A percentile compares a stretch with the other conserved stretches of the same genome.
Conservation (phyloP, 1,139 yeast species). For the Arxiozyma bovina region DNA sequence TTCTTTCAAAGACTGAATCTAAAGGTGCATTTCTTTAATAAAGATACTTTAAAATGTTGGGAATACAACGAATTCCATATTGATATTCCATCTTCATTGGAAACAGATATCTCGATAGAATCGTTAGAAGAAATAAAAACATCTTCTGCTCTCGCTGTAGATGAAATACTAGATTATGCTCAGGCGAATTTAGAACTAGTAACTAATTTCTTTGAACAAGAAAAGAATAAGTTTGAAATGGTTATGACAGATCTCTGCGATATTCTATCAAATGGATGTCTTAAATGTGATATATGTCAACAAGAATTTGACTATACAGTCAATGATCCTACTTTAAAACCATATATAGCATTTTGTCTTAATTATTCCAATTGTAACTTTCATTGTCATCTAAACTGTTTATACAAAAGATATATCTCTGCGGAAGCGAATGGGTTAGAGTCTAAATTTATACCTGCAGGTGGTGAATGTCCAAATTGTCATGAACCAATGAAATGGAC, state of each 20-base stretch:
- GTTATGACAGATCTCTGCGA: constrained; percentile 21
- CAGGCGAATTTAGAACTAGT: constrained; percentile 20
- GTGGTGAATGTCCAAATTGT: constrained; percentile 38
- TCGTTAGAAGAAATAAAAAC: constrained; percentile 10
- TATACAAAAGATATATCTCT: constrained; percentile 28
- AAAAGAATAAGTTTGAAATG: constrained; percentile 11
- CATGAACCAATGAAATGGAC: constrained; percentile 36
- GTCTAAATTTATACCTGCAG: constrained; percentile 33
- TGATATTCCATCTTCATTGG: constrained; percentile 1
- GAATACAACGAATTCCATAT: constrained; percentile 17
- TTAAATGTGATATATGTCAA: constrained; percentile 31
- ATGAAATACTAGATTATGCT: constrained; percentile 18
- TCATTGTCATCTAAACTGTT: constrained; percentile 28
- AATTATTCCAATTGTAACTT: constrained; percentile 2
- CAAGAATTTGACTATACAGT: constrained; percentile 33
- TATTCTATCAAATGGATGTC: constrained; percentile 21
- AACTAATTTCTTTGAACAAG: constrained; percentile 17
- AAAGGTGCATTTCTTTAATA: constrained; percentile 36
- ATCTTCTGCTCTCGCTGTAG: constrained; percentile 9
- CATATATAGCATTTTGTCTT: constrained; percentile 35
- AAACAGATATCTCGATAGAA: constrained; percentile 7
- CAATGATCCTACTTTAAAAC: constrained; percentile 18
- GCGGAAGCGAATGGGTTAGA: constrained; percentile 12
- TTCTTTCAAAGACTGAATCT: constrained; percentile 40
- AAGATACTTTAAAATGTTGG: constrained; percentile 29